Conservation (phyloP, 768 basidiomycete species). For the Kwoniella heveanensis region DNA sequence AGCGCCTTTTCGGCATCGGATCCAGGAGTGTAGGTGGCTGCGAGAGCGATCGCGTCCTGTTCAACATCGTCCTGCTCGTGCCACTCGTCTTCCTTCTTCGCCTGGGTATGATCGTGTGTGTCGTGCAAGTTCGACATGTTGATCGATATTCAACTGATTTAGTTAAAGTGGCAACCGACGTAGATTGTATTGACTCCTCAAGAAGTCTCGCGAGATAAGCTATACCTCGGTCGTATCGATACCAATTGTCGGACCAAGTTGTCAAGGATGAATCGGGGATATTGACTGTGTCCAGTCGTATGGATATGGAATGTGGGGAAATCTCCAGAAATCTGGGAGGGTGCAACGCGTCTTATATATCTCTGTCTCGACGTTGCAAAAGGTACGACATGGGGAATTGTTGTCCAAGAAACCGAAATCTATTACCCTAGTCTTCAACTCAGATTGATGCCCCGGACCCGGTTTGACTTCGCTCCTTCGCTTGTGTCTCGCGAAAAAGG, state of each 20-base stretch:
- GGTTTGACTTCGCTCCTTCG: neutral
- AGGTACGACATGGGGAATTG: neutral
- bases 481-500: neutral
- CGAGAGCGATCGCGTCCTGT: slow-evolving; percentile 33
- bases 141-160: neutral
- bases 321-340: neutral
- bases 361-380: neutral
- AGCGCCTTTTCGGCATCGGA: slow-evolving; percentile 42
- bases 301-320: neutral
- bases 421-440: too few species aligned
- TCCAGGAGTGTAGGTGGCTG: slow-evolving; percentile 38
- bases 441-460: too few species aligned
- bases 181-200: neutral
- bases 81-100: slow-evolving; percentile 38
- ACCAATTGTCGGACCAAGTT: neutral
- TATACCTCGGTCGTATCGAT: too few species aligned
- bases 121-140: slow-evolving; percentile 10
- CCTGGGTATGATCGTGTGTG: slow-evolving; percentile 4
- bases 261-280: neutral
- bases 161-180: neutral
- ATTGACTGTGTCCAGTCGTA: neutral
- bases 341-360: neutral
- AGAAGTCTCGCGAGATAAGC: too few species aligned
- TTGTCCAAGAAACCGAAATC: too few species aligned
- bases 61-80: slow-evolving; percentile 28